Evolutionary conservation across 2,329 filamentous ascomycete genomes (phyloP).

Genomic region (Aureobasidium lini): DNA sequence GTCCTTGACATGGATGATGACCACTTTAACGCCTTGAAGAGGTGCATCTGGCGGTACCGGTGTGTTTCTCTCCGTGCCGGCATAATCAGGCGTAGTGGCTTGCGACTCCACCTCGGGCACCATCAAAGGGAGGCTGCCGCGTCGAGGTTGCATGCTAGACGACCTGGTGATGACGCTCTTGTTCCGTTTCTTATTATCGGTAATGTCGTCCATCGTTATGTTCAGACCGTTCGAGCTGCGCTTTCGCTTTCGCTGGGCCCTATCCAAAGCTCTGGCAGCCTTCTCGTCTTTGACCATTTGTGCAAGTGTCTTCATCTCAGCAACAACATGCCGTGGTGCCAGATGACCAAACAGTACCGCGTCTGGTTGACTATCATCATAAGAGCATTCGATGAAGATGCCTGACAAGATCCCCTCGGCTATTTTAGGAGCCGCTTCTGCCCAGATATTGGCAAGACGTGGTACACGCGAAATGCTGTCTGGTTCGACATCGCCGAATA

Average conservation of each 20-base stretch:
- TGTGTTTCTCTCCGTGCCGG: background rate
- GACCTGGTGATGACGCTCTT: slow-evolving; percentile 22
- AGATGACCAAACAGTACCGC: slow-evolving; percentile 82
- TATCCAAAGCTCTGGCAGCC: slow-evolving; percentile 26
- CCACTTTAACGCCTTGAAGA: slow-evolving; percentile 66
- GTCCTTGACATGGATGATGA: slow-evolving; percentile 94
- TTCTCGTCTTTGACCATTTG: slow-evolving; percentile 55
- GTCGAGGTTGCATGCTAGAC: slow-evolving; percentile 16
- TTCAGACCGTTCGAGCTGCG: slow-evolving; percentile 35
- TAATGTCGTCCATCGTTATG: slow-evolving; percentile 19
- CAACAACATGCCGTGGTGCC: slow-evolving; percentile 71
- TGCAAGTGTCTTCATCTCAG: slow-evolving; percentile 68
- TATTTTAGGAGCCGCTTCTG: slow-evolving; percentile 80
- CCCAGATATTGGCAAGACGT: slow-evolving; percentile 77
- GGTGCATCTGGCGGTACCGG: slow-evolving; percentile 31
- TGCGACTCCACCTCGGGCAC: slow-evolving; percentile 1
- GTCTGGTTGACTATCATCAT: slow-evolving; percentile 70
- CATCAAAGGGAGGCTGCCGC: slow-evolving; percentile 19
- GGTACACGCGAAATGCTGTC: slow-evolving; percentile 77
- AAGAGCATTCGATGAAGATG: slow-evolving; percentile 95
- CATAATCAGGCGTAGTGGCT: background rate
- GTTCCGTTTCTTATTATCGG: slow-evolving; percentile 27
- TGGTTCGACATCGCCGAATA: slow-evolving; percentile 94
- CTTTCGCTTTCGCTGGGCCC: slow-evolving; percentile 56
- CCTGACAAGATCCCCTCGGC: slow-evolving; percentile 62